A percentile compares a stretch with the other conserved stretches of the same genome.
These are phyloP conservation scores for Magnaporthiopsis incrustans DNA, from an alignment of 2,329 filamentous ascomycete genomes.

Conservation along the genomic window DNA sequence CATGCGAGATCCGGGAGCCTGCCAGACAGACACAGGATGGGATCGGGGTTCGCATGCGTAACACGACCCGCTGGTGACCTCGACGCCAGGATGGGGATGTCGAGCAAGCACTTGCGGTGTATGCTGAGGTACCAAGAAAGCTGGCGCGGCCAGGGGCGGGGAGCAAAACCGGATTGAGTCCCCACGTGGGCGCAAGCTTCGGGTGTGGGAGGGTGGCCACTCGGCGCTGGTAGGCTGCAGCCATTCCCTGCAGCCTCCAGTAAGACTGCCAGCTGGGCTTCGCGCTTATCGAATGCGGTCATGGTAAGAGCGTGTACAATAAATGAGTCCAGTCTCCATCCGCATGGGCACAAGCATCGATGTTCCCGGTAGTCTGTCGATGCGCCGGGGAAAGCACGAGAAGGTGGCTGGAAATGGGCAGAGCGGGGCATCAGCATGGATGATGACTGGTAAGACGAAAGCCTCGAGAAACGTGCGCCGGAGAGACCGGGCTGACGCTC, in stretches of 20 bases:
- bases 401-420: background rate
- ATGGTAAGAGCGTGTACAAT: background rate
- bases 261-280: background rate
- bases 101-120: background rate
- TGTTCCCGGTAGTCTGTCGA: background rate
- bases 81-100: background rate
- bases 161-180: constrained; percentile 1
- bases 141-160: background rate
- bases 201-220: background rate
- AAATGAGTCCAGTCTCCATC: background rate
- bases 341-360: background rate
- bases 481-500: background rate
- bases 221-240: background rate
- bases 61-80: background rate
- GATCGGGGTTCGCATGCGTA: background rate
- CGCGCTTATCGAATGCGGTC: background rate
- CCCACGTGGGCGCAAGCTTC: background rate
- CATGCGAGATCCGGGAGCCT: background rate
- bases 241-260: background rate
- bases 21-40: background rate
- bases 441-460: background rate
- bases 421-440: background rate
- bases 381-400: background rate
- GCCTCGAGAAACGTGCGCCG: too few relatives aligned
- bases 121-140: background rate